phyloP scores from a whole-genome alignment of 805 yeast species.

The Starmerella floris region DNA sequence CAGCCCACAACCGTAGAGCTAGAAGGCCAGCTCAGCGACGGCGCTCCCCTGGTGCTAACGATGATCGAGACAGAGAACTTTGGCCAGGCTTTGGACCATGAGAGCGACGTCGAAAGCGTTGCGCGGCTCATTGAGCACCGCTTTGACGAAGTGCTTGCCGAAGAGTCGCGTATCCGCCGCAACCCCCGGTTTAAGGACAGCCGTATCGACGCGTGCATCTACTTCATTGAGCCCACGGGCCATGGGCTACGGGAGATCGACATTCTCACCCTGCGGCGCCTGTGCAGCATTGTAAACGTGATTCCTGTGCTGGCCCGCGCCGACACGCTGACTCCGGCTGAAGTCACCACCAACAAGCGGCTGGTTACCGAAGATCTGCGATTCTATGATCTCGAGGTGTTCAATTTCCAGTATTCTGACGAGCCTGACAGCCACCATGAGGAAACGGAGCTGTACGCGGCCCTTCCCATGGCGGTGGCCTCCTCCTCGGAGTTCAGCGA shows the following conservation, averaged over 20 bases:
- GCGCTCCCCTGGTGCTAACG: slow-evolving; percentile 32
- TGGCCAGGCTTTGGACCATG: slow-evolving; percentile 59
- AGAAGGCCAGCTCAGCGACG: slow-evolving; percentile 39
- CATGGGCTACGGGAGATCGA: slow-evolving; percentile 55
- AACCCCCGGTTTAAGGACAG: slow-evolving; percentile 58
- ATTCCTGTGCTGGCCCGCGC: slow-evolving; percentile 74
- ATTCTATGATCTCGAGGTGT: slow-evolving; percentile 49
- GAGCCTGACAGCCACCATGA: slow-evolving; percentile 21
- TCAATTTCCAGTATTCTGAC: slow-evolving; percentile 60
- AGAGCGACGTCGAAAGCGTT: slow-evolving; percentile 36
- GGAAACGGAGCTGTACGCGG: slow-evolving; percentile 24
- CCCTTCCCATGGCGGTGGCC: slow-evolving; percentile 63
- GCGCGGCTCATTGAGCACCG: slow-evolving; percentile 51
- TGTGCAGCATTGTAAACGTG: slow-evolving; percentile 63
- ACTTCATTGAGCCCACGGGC: slow-evolving; percentile 51
- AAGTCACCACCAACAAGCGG: slow-evolving; percentile 41
- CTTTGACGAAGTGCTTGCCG: slow-evolving; percentile 57
- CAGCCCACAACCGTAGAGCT: slow-evolving; percentile 31
- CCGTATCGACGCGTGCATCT: slow-evolving; percentile 64
- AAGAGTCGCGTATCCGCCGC: slow-evolving; percentile 61
- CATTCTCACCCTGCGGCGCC: slow-evolving; percentile 54
- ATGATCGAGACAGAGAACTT: slow-evolving; percentile 63
- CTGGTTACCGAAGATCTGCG: slow-evolving; percentile 46
- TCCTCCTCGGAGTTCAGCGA: slow-evolving; percentile 56
- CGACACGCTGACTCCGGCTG: slow-evolving; percentile 60